These are phyloP conservation scores for Talaromyces liani DNA, from an alignment of 495 filamentous ascomycete genomes.

Conservation along the genomic window DNA sequence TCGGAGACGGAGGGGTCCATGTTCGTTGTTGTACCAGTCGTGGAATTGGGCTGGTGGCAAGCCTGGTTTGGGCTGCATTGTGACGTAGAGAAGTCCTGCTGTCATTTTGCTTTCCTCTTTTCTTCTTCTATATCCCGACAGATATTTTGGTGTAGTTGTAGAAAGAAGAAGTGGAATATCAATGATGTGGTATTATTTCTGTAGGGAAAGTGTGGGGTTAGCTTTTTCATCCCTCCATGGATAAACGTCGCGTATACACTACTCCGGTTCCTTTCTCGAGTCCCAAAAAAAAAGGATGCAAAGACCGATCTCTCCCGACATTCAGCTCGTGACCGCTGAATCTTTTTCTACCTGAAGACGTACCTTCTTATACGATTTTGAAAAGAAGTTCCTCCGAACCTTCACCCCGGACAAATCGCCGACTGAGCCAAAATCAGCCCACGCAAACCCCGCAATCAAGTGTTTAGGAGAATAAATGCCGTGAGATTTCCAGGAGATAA, in stretches of 20 bases:
- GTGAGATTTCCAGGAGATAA: not conserved
- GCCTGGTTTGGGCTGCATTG: conserved; percentile 61
- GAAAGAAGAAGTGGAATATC: not conserved
- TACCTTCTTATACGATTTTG: not conserved
- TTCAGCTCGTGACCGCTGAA: not conserved
- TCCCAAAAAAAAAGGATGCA: not conserved
- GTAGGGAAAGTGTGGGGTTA: not conserved
- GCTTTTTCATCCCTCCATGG: not conserved
- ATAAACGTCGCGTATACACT: not conserved
- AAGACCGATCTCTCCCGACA: not conserved
- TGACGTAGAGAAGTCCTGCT: conserved; percentile 67
- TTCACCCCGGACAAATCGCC: not conserved
- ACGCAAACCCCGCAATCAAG: not conserved
- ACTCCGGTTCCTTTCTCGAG: not conserved
- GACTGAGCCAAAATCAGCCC: not conserved
- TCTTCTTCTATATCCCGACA: not conserved
- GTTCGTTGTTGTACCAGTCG: conserved; percentile 89
- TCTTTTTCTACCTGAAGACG: not conserved
- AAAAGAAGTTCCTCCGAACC: not conserved
- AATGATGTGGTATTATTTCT: not conserved
- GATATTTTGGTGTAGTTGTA: not conserved
- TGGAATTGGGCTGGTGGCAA: conserved; percentile 66
- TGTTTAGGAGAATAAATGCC: not conserved
- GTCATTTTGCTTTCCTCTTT: conserved; percentile 11
- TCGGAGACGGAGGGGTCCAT: conserved; percentile 69